Percentiles rank a stretch among this genome's conserved stretches.
phyloP scores from a whole-genome alignment of 2,329 filamentous ascomycete species.

The Camptophora hylomeconis region DNA sequence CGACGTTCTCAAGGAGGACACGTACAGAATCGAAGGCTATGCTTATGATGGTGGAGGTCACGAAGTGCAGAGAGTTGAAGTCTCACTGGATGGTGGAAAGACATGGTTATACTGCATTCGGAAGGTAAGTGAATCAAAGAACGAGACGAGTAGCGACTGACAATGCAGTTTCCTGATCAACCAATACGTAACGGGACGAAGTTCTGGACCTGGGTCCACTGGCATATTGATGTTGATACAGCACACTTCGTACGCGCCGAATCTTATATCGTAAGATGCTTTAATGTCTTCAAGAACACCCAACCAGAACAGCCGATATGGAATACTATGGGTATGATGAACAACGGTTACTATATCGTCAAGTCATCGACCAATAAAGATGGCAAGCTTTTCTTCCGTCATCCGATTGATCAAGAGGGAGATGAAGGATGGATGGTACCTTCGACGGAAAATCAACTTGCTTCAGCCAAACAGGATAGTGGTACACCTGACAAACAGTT shows the following conservation, averaged over 20 bases:
- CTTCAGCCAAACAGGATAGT: conserved; percentile 30
- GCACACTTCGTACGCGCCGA: conserved; percentile 30
- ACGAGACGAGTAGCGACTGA: conserved; percentile 8
- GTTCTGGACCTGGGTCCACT: conserved; percentile 43
- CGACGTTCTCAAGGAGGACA: conserved; percentile 25
- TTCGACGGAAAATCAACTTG: conserved; percentile 32
- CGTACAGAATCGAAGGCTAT: conserved; percentile 34
- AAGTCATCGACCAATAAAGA: conserved; percentile 23
- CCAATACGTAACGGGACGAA: conserved; percentile 40
- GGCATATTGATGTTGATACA: conserved; percentile 37
- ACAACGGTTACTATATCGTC: conserved; percentile 39
- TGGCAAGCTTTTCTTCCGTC: conserved; percentile 30
- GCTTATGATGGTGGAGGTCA: conserved; percentile 40
- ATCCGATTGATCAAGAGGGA: conserved; percentile 31
- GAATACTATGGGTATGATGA: conserved; percentile 43
- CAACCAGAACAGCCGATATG: conserved; percentile 34
- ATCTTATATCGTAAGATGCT: conserved; percentile 34
- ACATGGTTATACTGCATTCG: conserved; percentile 39
- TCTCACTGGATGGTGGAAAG: conserved; percentile 34
- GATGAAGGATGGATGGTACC: conserved; percentile 40
- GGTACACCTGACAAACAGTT: conserved; percentile 37
- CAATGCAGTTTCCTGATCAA: conserved; percentile 30
- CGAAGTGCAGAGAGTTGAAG: conserved; percentile 37
- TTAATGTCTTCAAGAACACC: conserved; percentile 38
- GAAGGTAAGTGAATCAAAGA: conserved; percentile 17